Base-by-base conservation (phyloP, 345 rosid genomes). In the Cochlearia excelsa region DNA sequence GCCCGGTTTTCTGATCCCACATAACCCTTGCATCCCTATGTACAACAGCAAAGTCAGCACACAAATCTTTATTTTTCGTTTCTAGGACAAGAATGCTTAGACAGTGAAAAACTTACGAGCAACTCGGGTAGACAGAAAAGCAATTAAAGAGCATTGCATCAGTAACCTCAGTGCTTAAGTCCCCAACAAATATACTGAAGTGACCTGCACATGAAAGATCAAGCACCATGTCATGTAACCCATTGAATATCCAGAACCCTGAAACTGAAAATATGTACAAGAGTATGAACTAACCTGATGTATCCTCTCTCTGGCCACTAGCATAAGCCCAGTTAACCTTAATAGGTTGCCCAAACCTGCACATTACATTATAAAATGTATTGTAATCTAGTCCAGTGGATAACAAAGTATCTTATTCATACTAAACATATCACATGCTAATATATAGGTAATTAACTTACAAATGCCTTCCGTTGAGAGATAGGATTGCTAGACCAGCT, bases 281-380 rank as follows among this genome's bases (percentile, higher is more conserved):
- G 44, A 54, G 38, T 33, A 4, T 33, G 41, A 54, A 61, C 58
- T 11, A 61, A 69, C 73, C 57, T 69, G 73, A 86, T 55, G 97
- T 89, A 74, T 93, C 99, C 80, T 93, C 99, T 63, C 97, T 85
- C 83, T 93, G 99, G 73, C 86, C 86, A 80, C 90, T 61, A 9
- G 73, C 68, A 48, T 69, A 69, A 61, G 73, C 73, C 73, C 73
- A 69, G 23, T 16, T 16, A 16, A 16, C 23, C 23, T 16, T 16
- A 16, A 16, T 16, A 16, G 23, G 23, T 16, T 68, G 72, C 30
- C 98, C 98, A 76, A 91, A 88, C 61, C 98, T 91, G 82, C 23
- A 75, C 68, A n/a, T 46, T 27, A 48, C 45, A 60, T 33, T 28
- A 47, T 2, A 31, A 38, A 54, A 61, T 54, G 51, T 38, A 40